phyloP scores from a whole-genome alignment of 108 stramenopile species.

The Discostella pseudostelligera region DNA sequence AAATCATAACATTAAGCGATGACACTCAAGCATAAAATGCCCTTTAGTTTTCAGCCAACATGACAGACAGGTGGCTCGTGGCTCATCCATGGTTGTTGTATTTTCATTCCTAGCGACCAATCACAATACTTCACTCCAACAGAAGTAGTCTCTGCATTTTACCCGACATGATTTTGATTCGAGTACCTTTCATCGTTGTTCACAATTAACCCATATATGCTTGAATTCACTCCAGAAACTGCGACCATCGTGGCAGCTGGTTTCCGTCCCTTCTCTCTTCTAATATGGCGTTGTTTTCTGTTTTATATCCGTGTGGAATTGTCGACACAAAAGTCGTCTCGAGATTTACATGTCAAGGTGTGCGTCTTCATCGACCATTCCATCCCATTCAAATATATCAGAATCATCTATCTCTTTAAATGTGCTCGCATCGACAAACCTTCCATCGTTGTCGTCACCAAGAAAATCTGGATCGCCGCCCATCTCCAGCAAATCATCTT shows the following conservation, averaged over 20 bases:
- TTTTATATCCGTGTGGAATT: too few relatives aligned
- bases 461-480: slow-evolving; percentile 28
- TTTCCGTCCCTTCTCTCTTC: too few relatives aligned
- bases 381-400: slow-evolving; percentile 15
- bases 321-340: background rate
- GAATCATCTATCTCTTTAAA: background rate
- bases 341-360: slow-evolving; percentile 3
- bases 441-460: background rate
- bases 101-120: background rate
- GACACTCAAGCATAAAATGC: too few relatives aligned
- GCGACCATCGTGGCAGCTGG: too few relatives aligned
- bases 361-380: slow-evolving; percentile 22
- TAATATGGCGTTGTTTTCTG: too few relatives aligned
- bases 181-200: too few relatives aligned
- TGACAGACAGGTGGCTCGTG: background rate
- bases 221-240: too few relatives aligned
- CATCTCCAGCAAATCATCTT: slow-evolving; percentile 24
- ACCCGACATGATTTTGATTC: background rate
- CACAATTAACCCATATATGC: too few relatives aligned
- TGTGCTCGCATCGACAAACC: background rate
- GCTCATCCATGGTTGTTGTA: background rate
- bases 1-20: too few relatives aligned
- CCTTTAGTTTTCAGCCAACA: too few relatives aligned
- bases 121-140: background rate
- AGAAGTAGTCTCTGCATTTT: background rate